Conservation (phyloP, 352 stramenopile genomes). For the Phytophthora brassicae region DNA sequence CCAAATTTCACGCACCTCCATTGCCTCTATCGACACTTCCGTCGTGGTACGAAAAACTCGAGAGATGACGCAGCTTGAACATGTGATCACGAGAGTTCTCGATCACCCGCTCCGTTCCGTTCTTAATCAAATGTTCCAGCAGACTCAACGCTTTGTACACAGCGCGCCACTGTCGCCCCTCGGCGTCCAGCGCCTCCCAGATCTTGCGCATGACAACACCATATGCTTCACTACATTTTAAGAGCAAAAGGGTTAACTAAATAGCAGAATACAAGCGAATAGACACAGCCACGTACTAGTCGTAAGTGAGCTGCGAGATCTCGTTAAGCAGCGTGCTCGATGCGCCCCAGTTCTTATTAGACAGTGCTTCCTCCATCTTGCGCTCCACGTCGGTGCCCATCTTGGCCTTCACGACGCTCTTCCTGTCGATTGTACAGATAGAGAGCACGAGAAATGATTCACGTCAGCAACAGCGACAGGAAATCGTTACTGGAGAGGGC, state of each 20-base stretch:
- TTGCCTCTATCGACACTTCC: slow-evolving; percentile 83
- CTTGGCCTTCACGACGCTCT: slow-evolving; percentile 85
- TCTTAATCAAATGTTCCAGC: slow-evolving; percentile 98
- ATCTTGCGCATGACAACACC: slow-evolving; percentile 92
- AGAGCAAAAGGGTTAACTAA: slow-evolving; percentile 9
- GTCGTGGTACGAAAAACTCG: slow-evolving; percentile 90
- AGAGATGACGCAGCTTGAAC: slow-evolving; percentile 88
- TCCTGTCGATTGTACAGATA: slow-evolving; percentile 40
- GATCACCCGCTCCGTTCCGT: slow-evolving; percentile 96
- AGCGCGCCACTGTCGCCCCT: slow-evolving; percentile 93
- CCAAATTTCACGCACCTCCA: slow-evolving; percentile 44
- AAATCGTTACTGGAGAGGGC: too few relatives aligned
- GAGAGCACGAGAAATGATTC: slow-evolving; percentile 3
- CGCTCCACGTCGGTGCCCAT: slow-evolving; percentile 86
- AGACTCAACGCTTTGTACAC: slow-evolving; percentile 97
- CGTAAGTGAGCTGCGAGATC: slow-evolving; percentile 97
- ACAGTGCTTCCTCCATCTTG: slow-evolving; percentile 95
- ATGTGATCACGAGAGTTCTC: slow-evolving; percentile 96
- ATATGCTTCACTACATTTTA: slow-evolving; percentile 76
- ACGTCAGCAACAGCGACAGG: background rate
- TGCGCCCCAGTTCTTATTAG: slow-evolving; percentile 99
- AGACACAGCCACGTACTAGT: slow-evolving; percentile 67
- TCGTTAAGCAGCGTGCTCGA: slow-evolving; percentile 98
- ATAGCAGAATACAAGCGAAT: slow-evolving; percentile 2
- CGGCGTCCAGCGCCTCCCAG: slow-evolving; percentile 92